A percentile compares a stretch with the other conserved stretches of the same genome.
Conservation (phyloP, 495 filamentous ascomycete genomes). For the Amorphotheca resinae region DNA sequence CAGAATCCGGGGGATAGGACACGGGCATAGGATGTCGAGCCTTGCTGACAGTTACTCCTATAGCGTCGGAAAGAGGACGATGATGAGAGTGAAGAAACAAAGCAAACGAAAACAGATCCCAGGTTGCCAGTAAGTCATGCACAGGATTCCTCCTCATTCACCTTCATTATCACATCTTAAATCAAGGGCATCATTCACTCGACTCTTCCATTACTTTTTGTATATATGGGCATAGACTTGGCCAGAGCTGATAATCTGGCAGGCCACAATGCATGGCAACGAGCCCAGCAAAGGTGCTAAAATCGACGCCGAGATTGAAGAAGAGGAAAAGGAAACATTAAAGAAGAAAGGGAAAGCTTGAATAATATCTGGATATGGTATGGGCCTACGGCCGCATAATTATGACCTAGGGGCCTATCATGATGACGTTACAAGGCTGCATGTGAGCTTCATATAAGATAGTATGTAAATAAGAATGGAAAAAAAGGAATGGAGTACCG, state of each 20-base stretch:
- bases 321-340: conserved; percentile 55
- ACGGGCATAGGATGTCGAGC: not conserved
- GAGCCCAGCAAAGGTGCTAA: conserved; percentile 57
- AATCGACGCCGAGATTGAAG: conserved; percentile 56
- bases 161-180: not conserved
- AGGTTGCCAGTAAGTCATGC: conserved; percentile 14
- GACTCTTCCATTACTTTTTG: not conserved
- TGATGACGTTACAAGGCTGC: too few relatives aligned
- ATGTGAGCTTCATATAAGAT: too few relatives aligned
- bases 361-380: not conserved
- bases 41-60: not conserved
- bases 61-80: conserved; percentile 14
- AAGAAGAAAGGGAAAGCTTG: conserved; percentile 39
- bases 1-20: not conserved
- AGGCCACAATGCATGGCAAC: conserved; percentile 63
- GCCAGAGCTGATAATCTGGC: conserved; percentile 4
- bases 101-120: conserved; percentile 15
- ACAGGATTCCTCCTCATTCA: too few relatives aligned
- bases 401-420: too few relatives aligned
- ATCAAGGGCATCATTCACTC: not conserved
- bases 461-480: too few relatives aligned
- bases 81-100: conserved; percentile 13
- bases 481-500: too few relatives aligned
- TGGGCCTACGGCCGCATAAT: too few relatives aligned
- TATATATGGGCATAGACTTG: too few relatives aligned